A percentile compares a stretch with the other conserved stretches of the same genome.
phyloP scores from a whole-genome alignment of 352 stramenopile species.

The Phytophthora lateralis region DNA sequence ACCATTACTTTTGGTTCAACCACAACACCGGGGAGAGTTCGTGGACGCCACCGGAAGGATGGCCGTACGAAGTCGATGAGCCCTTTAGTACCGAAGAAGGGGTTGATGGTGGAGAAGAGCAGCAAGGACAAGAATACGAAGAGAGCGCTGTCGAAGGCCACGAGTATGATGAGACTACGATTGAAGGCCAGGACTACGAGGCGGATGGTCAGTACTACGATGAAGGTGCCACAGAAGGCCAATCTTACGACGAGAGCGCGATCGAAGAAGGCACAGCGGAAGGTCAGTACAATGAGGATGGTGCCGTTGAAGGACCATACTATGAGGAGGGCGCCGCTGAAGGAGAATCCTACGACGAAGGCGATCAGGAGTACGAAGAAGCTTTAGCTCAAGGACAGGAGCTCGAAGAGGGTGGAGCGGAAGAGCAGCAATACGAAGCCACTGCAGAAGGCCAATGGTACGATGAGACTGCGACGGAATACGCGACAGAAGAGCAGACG shows the following conservation, averaged over 20 bases:
- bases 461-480: slow-evolving; percentile 20
- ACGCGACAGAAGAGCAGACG: slow-evolving; percentile 12
- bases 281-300: slow-evolving; percentile 5
- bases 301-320: not conserved
- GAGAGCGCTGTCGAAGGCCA: slow-evolving; percentile 12
- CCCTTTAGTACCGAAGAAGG: slow-evolving; percentile 57
- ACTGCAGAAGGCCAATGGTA: slow-evolving; percentile 10
- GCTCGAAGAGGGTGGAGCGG: slow-evolving; percentile 6
- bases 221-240: slow-evolving; percentile 1
- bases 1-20: slow-evolving; percentile 92
- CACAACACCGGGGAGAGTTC: slow-evolving; percentile 77
- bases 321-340: slow-evolving; percentile 6
- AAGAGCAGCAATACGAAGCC: slow-evolving; percentile 9
- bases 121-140: slow-evolving; percentile 20
- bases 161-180: slow-evolving; percentile 9
- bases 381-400: slow-evolving; percentile 3
- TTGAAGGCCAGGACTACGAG: slow-evolving; percentile 24
- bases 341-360: slow-evolving; percentile 18
- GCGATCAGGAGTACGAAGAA: slow-evolving; percentile 17
- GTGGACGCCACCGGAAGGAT: slow-evolving; percentile 79
- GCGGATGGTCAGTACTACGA: slow-evolving; percentile 11
- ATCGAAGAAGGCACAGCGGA: not conserved
- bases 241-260: slow-evolving; percentile 7
- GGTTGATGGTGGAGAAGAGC: slow-evolving; percentile 13
- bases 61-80: slow-evolving; percentile 73